Base-by-base conservation (phyloP, 768 basidiomycete species). In the Suillus tomentosus region DNA sequence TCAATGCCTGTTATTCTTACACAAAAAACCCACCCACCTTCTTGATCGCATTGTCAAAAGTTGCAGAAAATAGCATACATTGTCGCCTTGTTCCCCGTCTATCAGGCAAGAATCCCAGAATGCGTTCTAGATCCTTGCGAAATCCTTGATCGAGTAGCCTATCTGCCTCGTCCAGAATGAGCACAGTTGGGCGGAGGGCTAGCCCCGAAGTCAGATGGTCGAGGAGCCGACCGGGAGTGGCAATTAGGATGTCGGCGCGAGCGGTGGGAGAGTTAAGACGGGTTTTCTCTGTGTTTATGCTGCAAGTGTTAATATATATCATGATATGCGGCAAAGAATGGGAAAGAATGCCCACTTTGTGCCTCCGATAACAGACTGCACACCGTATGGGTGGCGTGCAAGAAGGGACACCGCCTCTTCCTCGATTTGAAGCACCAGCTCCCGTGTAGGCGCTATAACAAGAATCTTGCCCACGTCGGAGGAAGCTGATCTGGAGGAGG, bases 81-180 rank as follows among this genome's bases (percentile, higher is more conserved):
- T 86, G 90, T 64, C 89, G 82, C 5, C 82, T 85, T 11, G 86
- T 80, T 64, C 82, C 78, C 57, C 79, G 80, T 51, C 75, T 74
- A 39, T 78, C 67, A 2, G 83, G 83, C 42, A 84, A 70, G 63
- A 70, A 73, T 0, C 64, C 34, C 10, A 89, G 72, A 62, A 92
- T 89, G 61, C 86, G 86, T 70, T 90, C 86, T 64, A 92, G 78
- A 48, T 87, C 86, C 10, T 81, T 81, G 53, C 83, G 85, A 72
- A 92, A 92, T 57, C 91, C 90, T 70, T 89, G 82, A 69, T 92
- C 91, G 22, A 92, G 79, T 17, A 92, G 73, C 40, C 90, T 79
- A 72, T 92, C 91, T 13, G 90, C 90, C 75, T 92, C 90, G 70
- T 92, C 90, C 66, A 90, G 78, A 3, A 91, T 83, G 67, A 90